Evolutionary conservation across 192 early-diverging fungal genomes (phyloP), one percentile per base, ranked within the genome.

Genomic region (Glomus cerebriforme): DNA sequence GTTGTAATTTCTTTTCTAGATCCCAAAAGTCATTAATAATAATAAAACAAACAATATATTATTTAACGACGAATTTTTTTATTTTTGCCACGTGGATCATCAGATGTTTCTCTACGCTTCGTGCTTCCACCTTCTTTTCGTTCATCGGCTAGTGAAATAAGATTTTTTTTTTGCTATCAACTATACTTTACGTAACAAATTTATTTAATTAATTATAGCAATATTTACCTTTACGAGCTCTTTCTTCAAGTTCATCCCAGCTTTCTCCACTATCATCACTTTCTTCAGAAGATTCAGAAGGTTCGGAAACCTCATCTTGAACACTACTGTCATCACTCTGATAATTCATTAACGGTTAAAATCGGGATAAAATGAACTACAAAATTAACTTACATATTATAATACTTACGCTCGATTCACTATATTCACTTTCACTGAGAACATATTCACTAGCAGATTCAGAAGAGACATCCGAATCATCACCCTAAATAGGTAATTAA

Each of bases 191-290:
- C 22, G 2, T 27, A 27, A 63, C 6, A 59, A 15, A 68, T 68
- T 1, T 10, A 45, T 29, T 22, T 29, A 73, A 9, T 49, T 17
- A 73, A 54, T 15, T 24, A 39, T 19, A 62, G 15, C 43, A 27
- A 63, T 12, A 58, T 37, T 65, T 80, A 88, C 88, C 88, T 81
- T 86, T 77, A 78, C 90, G 87, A 9, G 94, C 93, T 80, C 93
- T 92, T 80, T 91, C 92, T 79, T 95, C 94, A 37, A 92, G 82
- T 54, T 88, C 92, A 80, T 95, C 94, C 94, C 94, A 95, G 78
- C 94, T 93, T 82, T 88, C 88, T 32, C 89, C 89, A 60, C 88
- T 87, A 17, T 86, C 87, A 37, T 87, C 90, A 7, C 76, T 80
- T 2, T 81, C 79, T 24, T 89, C 92, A 1, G 89, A 89, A 65